Base-by-base conservation (phyloP, 352 stramenopile species). In the Phytophthora foliorum region DNA sequence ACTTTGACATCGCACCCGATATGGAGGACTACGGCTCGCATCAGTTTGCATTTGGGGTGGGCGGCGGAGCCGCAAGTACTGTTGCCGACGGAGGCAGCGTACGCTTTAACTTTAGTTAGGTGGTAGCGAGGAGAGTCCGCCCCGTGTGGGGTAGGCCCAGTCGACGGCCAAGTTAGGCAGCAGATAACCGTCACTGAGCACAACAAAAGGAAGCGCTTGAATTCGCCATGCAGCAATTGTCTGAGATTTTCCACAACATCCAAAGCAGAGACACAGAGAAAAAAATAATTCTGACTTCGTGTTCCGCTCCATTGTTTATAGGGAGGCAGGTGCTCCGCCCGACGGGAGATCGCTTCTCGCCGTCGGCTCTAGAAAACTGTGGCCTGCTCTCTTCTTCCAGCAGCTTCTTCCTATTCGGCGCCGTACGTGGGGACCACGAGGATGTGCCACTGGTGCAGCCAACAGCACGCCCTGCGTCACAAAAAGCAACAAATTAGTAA, bases 361-460 rank as follows among this genome's bases (percentile, higher is more conserved):
- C 29, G 29, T 48, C 54, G 34, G 57, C 42, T 67, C 51, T 67
- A 63, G 51, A 45, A 62, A 69, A 19, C 58, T 64, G 42, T 36
- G 16, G 27, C 57, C 31, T 53, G 38, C 49, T 61, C 31, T 44
- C 31, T 44, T 55, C 17, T 39, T 54, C 32, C 31, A 41, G 50
- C 21, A 48, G 22, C 9, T 56, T 14, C 32, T 48, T 57, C 21
- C 57, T 94, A 94, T 80, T 94, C 87, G 25, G 76, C 76, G 34
- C 75, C 77, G 64, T 91, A 94, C 17, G 86, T 93, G 41, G 89
- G 89, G 29, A 94, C 87, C 41, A 96, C 79, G 46, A 96, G 74
- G 55, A 95, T 90, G 80, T 96, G 89, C 89, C 89, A 96, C 80
- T 96, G 89, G 74, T 96, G 89, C 61, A 96, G 61, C 89, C 89